Evolutionary conservation across 2,329 filamentous ascomycete species (phyloP).

Genomic region (Ophiostoma sp.): DNA sequence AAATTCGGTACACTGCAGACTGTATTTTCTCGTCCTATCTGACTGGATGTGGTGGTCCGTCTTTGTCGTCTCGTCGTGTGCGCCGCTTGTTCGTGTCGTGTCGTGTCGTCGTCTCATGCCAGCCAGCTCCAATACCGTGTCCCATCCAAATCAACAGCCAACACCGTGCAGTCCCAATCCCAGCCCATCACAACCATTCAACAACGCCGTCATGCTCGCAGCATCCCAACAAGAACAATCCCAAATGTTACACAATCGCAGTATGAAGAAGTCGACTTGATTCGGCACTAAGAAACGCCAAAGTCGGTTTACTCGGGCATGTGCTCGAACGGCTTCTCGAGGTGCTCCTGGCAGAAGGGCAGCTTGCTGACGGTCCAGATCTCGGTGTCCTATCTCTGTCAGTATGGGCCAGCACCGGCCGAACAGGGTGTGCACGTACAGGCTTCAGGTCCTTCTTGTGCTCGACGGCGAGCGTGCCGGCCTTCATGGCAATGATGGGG

Average conservation of each 20-base stretch:
- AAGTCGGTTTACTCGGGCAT: conserved; percentile 51
- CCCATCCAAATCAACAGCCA: not conserved
- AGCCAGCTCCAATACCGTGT: not conserved
- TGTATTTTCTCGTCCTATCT: not conserved
- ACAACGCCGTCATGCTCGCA: not conserved
- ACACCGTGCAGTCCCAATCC: not conserved
- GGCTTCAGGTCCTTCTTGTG: conserved; percentile 65
- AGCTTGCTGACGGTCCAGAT: conserved; percentile 66
- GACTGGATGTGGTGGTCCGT: not conserved
- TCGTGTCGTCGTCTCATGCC: not conserved
- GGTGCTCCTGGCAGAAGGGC: conserved; percentile 62
- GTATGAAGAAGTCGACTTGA: not conserved
- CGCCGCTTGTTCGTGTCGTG: not conserved
- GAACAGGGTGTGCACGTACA: not conserved
- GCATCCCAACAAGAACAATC: not conserved
- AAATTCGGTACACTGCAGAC: not conserved
- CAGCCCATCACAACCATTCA: not conserved
- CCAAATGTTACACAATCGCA: conserved; percentile 4
- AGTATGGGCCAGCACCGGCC: not conserved
- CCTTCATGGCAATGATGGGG: conserved; percentile 64
- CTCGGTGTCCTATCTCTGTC: conserved; percentile 47
- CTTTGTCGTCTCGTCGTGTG: not conserved
- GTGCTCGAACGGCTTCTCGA: conserved; percentile 57
- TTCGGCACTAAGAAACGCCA: not conserved
- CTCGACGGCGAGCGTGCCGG: conserved; percentile 56